These are phyloP conservation scores for Kodamaea kakaduensis DNA, from an alignment of 805 yeast species.

Conservation along the genomic window DNA sequence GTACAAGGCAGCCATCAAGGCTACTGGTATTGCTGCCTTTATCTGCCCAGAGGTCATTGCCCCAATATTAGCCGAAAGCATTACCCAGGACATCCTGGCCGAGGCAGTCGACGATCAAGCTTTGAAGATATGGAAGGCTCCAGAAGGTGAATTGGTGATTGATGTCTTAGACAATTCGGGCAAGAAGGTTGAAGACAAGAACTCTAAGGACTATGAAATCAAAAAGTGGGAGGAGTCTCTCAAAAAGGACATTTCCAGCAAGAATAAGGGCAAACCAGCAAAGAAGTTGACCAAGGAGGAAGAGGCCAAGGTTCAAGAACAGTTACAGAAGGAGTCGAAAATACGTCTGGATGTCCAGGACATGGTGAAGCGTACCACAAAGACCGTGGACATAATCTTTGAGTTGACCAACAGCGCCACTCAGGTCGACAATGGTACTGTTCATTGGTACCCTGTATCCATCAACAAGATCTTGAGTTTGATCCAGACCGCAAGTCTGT, in stretches of 20 bases:
- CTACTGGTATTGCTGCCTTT: conserved; percentile 46
- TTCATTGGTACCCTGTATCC: conserved; percentile 70
- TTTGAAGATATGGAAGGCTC: conserved; percentile 60
- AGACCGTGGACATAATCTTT: conserved; percentile 51
- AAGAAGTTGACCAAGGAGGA: conserved; percentile 78
- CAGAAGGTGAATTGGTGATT: conserved; percentile 66
- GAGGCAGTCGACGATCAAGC: conserved; percentile 43
- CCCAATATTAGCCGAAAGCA: conserved; percentile 44
- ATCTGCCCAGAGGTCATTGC: conserved; percentile 55
- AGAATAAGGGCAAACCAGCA: conserved; percentile 32
- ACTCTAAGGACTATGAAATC: conserved; percentile 80
- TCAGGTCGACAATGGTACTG: conserved; percentile 59
- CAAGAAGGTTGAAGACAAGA: conserved; percentile 55
- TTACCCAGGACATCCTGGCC: conserved; percentile 42
- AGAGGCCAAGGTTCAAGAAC: conserved; percentile 55
- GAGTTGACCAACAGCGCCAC: conserved; percentile 50
- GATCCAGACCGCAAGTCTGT: conserved; percentile 29
- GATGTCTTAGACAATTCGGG: conserved; percentile 50
- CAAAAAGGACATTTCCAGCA: conserved; percentile 66
- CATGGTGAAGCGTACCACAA: conserved; percentile 34
- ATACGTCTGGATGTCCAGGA: conserved; percentile 48
- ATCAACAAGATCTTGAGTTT: conserved; percentile 47
- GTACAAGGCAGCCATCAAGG: conserved; percentile 43
- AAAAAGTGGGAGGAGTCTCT: conserved; percentile 86
- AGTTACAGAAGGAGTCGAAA: conserved; percentile 55